Evolutionary conservation across 129 eudicot species (phyloP).

Genomic region (Lonicera japonica): DNA sequence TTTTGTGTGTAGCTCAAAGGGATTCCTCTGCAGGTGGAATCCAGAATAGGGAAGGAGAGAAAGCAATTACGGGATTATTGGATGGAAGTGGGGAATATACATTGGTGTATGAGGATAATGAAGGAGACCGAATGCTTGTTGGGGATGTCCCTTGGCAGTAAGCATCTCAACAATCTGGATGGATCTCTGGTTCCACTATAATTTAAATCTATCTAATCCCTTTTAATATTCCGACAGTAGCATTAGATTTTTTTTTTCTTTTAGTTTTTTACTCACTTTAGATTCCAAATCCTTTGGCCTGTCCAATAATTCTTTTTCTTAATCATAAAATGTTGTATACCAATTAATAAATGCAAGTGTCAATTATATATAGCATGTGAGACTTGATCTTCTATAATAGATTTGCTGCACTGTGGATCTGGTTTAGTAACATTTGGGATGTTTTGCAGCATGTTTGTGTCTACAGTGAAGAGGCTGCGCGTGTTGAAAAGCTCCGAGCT

Average conservation of each 20-base stretch:
- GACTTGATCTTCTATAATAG: neutral
- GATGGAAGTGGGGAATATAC: slow-evolving; percentile 95
- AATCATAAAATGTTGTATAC: neutral
- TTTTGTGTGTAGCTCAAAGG: slow-evolving; percentile 52
- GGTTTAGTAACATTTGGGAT: slow-evolving; percentile 8
- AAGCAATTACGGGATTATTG: slow-evolving; percentile 54
- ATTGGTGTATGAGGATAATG: slow-evolving; percentile 90
- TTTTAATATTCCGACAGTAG: neutral
- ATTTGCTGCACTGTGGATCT: slow-evolving; percentile 1
- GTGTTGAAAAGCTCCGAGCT: slow-evolving; percentile 84
- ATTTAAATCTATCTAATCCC: neutral
- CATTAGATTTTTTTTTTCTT: neutral
- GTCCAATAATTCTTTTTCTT: too few relatives aligned
- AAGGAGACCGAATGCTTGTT: slow-evolving; percentile 99
- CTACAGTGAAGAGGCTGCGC: slow-evolving; percentile 85
- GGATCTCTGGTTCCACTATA: neutral
- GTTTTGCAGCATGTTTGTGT: slow-evolving; percentile 79
- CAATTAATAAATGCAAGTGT: neutral
- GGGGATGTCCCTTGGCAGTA: slow-evolving; percentile 99
- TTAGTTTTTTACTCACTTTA: too few relatives aligned
- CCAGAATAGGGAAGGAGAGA: slow-evolving; percentile 32
- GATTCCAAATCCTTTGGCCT: too few relatives aligned
- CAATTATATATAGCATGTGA: neutral
- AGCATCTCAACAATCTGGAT: slow-evolving; percentile 37
- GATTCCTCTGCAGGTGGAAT: slow-evolving; percentile 32